phyloP scores from a whole-genome alignment of 805 yeast species.

The Pachysolen tannophilus region DNA sequence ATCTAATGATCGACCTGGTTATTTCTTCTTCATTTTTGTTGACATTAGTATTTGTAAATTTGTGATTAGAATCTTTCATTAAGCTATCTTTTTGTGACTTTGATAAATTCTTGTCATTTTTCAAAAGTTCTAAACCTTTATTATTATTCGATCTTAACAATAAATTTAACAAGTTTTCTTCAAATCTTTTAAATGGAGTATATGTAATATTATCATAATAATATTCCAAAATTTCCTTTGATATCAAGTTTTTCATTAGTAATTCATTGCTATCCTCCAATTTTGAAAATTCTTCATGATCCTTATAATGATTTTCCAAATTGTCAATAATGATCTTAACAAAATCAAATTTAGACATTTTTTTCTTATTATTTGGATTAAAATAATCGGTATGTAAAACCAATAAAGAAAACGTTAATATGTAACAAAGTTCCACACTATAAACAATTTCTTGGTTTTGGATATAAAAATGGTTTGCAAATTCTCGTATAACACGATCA shows the following conservation, averaged over 20 bases:
- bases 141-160: constrained; percentile 1
- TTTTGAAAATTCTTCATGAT: constrained; percentile 23
- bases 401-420: constrained; percentile 54
- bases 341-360: constrained; percentile 61
- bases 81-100: not conserved
- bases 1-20: not conserved
- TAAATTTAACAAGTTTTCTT: constrained; percentile 17
- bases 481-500: constrained; percentile 54
- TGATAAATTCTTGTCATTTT: not conserved
- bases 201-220: constrained; percentile 61
- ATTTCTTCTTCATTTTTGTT: not conserved
- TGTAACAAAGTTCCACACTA: constrained; percentile 48
- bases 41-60: not conserved
- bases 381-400: constrained; percentile 71
- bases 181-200: constrained; percentile 44
- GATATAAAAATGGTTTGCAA: constrained; percentile 43
- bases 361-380: constrained; percentile 56
- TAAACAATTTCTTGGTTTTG: constrained; percentile 30
- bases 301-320: constrained; percentile 14
- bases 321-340: constrained; percentile 30
- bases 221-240: constrained; percentile 42
- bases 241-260: constrained; percentile 12
- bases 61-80: too few relatives aligned
- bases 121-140: not conserved
- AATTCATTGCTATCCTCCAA: constrained; percentile 25